Percentiles rank a stretch among this genome's conserved stretches.
Conservation (phyloP, 352 stramenopile species). For the Blastocystis hominis region DNA sequence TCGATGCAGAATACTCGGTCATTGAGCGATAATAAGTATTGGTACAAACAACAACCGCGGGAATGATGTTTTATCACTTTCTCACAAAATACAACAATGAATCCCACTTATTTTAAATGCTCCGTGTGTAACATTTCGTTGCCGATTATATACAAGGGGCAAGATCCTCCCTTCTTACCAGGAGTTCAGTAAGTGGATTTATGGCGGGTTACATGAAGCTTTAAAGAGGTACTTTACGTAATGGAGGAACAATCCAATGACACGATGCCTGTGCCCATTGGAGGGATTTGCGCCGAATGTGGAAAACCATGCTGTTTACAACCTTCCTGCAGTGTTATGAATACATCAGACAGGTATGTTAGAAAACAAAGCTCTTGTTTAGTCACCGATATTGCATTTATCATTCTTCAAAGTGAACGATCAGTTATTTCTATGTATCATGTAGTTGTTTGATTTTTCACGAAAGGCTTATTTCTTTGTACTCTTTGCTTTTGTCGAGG, state of each 20-base stretch:
- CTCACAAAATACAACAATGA: too few species aligned
- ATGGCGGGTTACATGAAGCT: not conserved
- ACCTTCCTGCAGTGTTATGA: not conserved
- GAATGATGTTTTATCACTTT: too few species aligned
- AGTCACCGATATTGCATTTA: not conserved
- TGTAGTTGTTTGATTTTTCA: not conserved
- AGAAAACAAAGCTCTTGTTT: not conserved
- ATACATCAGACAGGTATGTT: not conserved
- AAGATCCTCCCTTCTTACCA: not conserved
- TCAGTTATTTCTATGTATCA: too few species aligned
- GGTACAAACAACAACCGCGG: not conserved
- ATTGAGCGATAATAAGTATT: not conserved
- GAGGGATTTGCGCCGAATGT: not conserved
- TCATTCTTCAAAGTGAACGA: not conserved
- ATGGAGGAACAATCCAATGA: slow-evolving; percentile 30
- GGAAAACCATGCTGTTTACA: slow-evolving; percentile 4
- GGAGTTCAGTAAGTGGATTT: not conserved
- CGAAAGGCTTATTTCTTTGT: not conserved
- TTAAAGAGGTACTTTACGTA: slow-evolving; percentile 7
- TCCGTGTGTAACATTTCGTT: slow-evolving; percentile 13
- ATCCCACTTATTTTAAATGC: not conserved
- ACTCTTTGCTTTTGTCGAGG: not conserved
- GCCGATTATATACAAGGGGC: not conserved
- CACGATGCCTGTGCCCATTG: not conserved
- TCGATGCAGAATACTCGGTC: slow-evolving; percentile 18